Evolutionary conservation across 129 eudicot genomes (phyloP), one percentile per base, ranked within the genome.

Genomic region (Flaveria robusta): DNA sequence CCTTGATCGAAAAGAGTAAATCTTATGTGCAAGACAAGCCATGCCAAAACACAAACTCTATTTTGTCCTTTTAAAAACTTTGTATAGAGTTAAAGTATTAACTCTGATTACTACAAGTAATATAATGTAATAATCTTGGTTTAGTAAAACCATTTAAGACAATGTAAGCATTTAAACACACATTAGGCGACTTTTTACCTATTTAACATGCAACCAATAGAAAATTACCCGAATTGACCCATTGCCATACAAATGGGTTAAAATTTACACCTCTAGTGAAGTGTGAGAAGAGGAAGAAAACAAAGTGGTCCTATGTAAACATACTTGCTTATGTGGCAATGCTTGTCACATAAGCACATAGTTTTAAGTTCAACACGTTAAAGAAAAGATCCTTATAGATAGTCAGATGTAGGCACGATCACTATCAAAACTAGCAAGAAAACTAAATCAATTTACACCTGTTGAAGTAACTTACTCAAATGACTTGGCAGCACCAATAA

Each of bases 401-500:
- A 47, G 64, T 51, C n/a, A 10, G 75, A 71, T 71, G 51, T 29
- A 50, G 63, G 20, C 27, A 49, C 18, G 37, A 70, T 76, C 45
- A 34, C 8, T 31, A 66, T 34, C 39, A 34, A 34, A 79, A 34
- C 16, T 41, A 68, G 62, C 50, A 70, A 59, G 46, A 24, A 12
- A 14, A 23, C 34, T 50, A 47, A 64, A 72, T 12, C 47, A 58
- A 34, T 5, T 4, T 34, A 34, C 39, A 5, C 39, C 39, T 34
- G 1, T 0, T 34, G 39, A 34, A 67, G 77, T 77, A 62, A 67
- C 83, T 74, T 65, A 94, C 97, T 86, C 87, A 72, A 84, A 81
- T 68, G 90, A 81, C 80, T 88, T 94, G 74, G 96, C 88, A 74
- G 84, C 86, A 71, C 87, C 91, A 79, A 91, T 46, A 39, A 88